These are phyloP conservation scores for Sabuloglossum arenarium DNA, from an alignment of 495 filamentous ascomycete species.

Conservation along the genomic window DNA sequence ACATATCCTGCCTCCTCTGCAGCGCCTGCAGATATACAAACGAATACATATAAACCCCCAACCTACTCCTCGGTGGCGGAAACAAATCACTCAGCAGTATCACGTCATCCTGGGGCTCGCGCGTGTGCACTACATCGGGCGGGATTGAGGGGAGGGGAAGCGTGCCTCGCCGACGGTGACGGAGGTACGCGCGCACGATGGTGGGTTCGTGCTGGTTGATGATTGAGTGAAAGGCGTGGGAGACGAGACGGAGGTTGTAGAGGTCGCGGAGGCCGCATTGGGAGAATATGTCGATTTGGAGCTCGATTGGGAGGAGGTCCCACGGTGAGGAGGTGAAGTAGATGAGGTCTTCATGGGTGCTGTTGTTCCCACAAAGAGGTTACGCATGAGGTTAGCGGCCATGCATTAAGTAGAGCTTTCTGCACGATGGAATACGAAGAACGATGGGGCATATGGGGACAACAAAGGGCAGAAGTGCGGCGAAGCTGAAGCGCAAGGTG, in stretches of 20 bases:
- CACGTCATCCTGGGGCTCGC: constrained; percentile 5
- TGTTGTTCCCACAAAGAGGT: background rate
- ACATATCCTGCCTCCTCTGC: constrained; percentile 12
- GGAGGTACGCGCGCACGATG: constrained; percentile 9
- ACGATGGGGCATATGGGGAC: no score
- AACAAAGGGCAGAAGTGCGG: no score
- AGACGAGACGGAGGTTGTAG: constrained; percentile 11
- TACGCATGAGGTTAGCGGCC: background rate
- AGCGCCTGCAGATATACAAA: constrained; percentile 13
- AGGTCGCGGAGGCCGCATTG: constrained; percentile 2
- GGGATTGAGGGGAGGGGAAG: background rate
- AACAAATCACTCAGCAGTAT: constrained; percentile 13
- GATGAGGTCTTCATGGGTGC: background rate
- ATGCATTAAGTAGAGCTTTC: no score
- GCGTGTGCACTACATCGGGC: background rate
- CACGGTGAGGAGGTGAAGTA: constrained; percentile 10
- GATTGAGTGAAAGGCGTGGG: constrained; percentile 13
- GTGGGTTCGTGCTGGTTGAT: constrained; percentile 13
- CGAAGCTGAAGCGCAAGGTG: no score
- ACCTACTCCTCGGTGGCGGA: constrained; percentile 9
- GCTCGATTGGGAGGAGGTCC: constrained; percentile 14
- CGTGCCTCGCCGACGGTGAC: background rate
- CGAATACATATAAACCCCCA: constrained; percentile 5
- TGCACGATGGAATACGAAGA: no score
- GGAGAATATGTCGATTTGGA: constrained; percentile 15